Percentiles rank a stretch among this genome's conserved stretches.
These are phyloP conservation scores for Lycium ferocissimum DNA, from an alignment of 257 asterid genomes.

Conservation along the genomic window DNA sequence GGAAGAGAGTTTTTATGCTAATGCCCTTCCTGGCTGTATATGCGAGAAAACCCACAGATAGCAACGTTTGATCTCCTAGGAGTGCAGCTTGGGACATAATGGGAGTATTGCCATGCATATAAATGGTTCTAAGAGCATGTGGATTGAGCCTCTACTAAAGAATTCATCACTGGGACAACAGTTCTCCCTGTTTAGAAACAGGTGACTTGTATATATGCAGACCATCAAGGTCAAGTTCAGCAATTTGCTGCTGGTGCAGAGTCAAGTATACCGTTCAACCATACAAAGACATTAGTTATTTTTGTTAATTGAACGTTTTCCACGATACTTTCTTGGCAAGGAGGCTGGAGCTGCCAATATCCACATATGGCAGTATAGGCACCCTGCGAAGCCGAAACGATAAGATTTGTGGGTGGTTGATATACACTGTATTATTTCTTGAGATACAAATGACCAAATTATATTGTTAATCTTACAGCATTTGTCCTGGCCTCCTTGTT, in stretches of 20 bases:
- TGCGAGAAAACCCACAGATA: constrained; percentile 65
- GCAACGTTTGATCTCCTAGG: constrained; percentile 10
- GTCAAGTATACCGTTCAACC: constrained; percentile 2
- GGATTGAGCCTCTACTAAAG: constrained; percentile 6
- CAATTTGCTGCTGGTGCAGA: constrained; percentile 25
- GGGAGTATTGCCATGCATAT: constrained; percentile 25
- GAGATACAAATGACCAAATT: not conserved
- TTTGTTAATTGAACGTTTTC: not conserved
- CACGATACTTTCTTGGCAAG: constrained; percentile 9
- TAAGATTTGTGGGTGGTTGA: constrained; percentile 22
- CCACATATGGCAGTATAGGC: not conserved
- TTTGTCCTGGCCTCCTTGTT: not conserved
- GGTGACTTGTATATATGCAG: constrained; percentile 25
- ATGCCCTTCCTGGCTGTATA: constrained; percentile 89
- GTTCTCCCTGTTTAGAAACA: constrained; percentile 12
- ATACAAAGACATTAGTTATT: constrained; percentile 12
- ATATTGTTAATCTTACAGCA: not conserved
- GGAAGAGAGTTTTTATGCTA: constrained; percentile 94
- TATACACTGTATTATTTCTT: constrained; percentile 21
- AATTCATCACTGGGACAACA: not conserved
- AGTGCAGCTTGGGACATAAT: not conserved
- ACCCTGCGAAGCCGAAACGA: constrained; percentile 17
- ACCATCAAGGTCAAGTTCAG: constrained; percentile 2
- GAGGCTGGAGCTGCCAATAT: constrained; percentile 5
- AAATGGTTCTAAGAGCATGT: constrained; percentile 16